Conservation (phyloP, 805 yeast genomes). For the Metschnikowia kofuensis region DNA sequence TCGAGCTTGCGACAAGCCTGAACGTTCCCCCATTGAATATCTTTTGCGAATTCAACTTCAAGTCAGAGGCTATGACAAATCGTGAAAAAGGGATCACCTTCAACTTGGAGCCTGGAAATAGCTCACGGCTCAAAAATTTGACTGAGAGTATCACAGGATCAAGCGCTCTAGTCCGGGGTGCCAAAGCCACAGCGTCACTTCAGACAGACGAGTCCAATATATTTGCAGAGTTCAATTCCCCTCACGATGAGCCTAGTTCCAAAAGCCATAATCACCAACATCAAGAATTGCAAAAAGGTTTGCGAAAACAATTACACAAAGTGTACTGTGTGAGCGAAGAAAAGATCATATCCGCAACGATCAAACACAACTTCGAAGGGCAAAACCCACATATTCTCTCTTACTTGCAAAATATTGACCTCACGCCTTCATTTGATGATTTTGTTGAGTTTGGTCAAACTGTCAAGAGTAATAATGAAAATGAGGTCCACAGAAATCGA, state of each 20-base stretch:
- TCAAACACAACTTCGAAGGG: slow-evolving; percentile 65
- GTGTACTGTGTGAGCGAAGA: slow-evolving; percentile 32
- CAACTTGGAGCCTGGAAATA: slow-evolving; percentile 15
- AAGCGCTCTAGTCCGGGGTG: slow-evolving; percentile 28
- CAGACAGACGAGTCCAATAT: slow-evolving; percentile 42
- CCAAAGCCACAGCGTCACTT: slow-evolving; percentile 33
- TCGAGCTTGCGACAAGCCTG: slow-evolving; percentile 17
- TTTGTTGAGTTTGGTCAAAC: slow-evolving; percentile 64
- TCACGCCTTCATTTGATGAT: slow-evolving; percentile 57
- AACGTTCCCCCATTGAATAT: slow-evolving; percentile 32
- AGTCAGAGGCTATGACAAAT: slow-evolving; percentile 31
- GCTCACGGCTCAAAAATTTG: not conserved
- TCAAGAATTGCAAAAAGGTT: slow-evolving; percentile 13
- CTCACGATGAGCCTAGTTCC: slow-evolving; percentile 19
- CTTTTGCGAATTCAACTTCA: slow-evolving; percentile 37
- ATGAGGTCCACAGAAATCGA: not conserved
- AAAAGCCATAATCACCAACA: slow-evolving; percentile 19
- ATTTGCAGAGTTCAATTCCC: slow-evolving; percentile 43
- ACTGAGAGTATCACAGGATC: slow-evolving; percentile 1
- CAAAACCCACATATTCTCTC: slow-evolving; percentile 58
- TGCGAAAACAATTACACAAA: slow-evolving; percentile 26
- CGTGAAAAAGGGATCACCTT: slow-evolving; percentile 21
- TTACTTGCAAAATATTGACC: slow-evolving; percentile 50
- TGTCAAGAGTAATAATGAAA: slow-evolving; percentile 10
- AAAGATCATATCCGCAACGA: slow-evolving; percentile 30